Evolutionary conservation across 2,329 filamentous ascomycete species (phyloP).

Genomic region (Dothistroma pini): DNA sequence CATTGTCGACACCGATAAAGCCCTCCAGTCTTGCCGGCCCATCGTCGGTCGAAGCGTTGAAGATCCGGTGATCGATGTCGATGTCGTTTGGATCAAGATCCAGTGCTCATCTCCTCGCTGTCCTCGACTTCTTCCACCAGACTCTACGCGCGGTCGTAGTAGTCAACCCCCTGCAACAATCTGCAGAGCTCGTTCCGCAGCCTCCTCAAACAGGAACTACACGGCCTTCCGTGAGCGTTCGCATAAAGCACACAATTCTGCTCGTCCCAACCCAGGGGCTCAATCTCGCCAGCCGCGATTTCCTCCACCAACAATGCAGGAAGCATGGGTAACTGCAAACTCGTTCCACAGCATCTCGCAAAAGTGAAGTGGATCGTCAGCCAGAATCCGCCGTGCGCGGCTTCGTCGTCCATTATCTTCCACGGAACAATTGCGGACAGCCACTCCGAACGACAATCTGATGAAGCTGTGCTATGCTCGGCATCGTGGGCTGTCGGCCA

Average conservation of each 20-base stretch:
- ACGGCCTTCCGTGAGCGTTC: constrained; percentile 5
- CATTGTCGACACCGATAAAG: too few relatives aligned
- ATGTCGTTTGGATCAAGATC: not conserved
- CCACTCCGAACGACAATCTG: not conserved
- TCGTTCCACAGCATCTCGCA: constrained; percentile 13
- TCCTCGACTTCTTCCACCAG: not conserved
- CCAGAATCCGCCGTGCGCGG: constrained; percentile 5
- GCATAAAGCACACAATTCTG: constrained; percentile 9
- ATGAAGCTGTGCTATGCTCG: not conserved
- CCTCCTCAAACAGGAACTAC: constrained; percentile 6
- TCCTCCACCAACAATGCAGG: constrained; percentile 10
- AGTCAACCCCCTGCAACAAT: not conserved
- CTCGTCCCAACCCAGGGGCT: constrained; percentile 16
- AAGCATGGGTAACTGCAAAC: constrained; percentile 8
- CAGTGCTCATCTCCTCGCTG: not conserved
- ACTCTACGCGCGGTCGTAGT: constrained; percentile 2
- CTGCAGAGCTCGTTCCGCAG: constrained; percentile 7
- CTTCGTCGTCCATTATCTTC: not conserved
- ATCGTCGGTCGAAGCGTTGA: not conserved
- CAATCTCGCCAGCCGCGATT: constrained; percentile 10
- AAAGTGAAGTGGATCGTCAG: constrained; percentile 12
- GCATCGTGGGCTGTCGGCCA: not conserved
- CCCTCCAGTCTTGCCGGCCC: too few relatives aligned
- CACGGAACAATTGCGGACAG: not conserved
- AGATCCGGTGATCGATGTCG: not conserved